These are phyloP conservation scores for Sordaria brevicollis DNA, from an alignment of 495 filamentous ascomycete genomes.

Conservation along the genomic window DNA sequence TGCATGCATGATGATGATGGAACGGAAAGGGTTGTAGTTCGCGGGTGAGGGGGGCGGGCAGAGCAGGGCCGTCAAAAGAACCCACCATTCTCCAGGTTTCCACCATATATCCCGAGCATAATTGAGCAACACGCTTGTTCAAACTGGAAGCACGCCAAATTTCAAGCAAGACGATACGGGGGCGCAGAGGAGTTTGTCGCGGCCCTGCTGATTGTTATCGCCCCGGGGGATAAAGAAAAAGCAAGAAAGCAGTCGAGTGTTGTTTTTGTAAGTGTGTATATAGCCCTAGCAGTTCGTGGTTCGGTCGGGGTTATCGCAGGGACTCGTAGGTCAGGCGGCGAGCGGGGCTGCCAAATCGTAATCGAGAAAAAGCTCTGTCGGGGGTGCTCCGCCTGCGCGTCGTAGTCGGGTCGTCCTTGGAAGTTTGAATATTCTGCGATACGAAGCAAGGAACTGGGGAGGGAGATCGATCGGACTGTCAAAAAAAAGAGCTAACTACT, in stretches of 20 bases:
- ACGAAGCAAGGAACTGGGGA: background rate
- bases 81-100: conserved; percentile 37
- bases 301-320: background rate
- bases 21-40: background rate
- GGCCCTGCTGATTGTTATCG: background rate
- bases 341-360: background rate
- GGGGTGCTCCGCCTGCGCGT: background rate
- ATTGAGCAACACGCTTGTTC: conserved; percentile 17
- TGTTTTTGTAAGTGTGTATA: background rate
- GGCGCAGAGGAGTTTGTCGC: background rate
- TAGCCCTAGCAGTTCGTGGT: too few relatives aligned
- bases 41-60: background rate
- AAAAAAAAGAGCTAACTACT: background rate
- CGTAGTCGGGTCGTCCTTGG: background rate
- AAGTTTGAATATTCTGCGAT: background rate
- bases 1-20: background rate
- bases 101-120: conserved; percentile 41
- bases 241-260: background rate
- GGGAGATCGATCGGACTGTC: background rate
- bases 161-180: conserved; percentile 2
- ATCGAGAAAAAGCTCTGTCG: background rate
- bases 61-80: conserved; percentile 9
- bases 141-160: conserved; percentile 6
- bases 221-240: background rate
- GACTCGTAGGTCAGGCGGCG: background rate